phyloP scores from a whole-genome alignment of 805 yeast genomes.

The Metschnikowia corniflorae region DNA sequence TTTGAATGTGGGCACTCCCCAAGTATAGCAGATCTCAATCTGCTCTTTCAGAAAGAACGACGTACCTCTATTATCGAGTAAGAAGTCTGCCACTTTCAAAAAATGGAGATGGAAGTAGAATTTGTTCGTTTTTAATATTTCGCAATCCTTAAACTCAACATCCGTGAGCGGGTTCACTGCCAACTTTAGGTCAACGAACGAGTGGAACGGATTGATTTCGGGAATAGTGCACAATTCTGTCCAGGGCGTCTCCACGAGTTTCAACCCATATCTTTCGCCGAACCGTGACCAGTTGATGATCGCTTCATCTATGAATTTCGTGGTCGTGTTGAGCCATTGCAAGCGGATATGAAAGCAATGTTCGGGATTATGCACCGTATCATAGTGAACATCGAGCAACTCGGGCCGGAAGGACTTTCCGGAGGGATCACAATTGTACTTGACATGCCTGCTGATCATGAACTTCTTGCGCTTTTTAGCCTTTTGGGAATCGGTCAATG shows the following conservation, averaged over 20 bases:
- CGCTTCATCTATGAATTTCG: conserved; percentile 69
- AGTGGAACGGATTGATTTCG: conserved; percentile 78
- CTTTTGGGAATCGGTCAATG: conserved; percentile 19
- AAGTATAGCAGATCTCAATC: conserved; percentile 75
- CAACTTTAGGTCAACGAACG: conserved; percentile 66
- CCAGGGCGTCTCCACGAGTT: conserved; percentile 85
- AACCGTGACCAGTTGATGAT: conserved; percentile 73
- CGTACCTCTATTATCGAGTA: conserved; percentile 78
- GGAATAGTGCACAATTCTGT: conserved; percentile 78
- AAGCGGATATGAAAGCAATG: conserved; percentile 88
- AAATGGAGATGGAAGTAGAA: conserved; percentile 77
- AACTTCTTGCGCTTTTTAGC: conserved; percentile 36
- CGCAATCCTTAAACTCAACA: conserved; percentile 42
- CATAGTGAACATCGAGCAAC: conserved; percentile 78
- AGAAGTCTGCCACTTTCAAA: conserved; percentile 66
- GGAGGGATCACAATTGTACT: conserved; percentile 72
- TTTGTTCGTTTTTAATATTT: conserved; percentile 46
- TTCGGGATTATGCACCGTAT: conserved; percentile 87
- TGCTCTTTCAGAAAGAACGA: conserved; percentile 49
- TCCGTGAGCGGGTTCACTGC: conserved; percentile 72
- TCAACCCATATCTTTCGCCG: conserved; percentile 81
- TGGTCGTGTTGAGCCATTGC: conserved; percentile 92
- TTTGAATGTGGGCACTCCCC: conserved; percentile 85
- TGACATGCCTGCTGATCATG: conserved; percentile 61
- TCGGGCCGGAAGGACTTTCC: conserved; percentile 75